Evolutionary conservation across 148 eudicot genomes (phyloP).

Genomic region (Drosera capensis): DNA sequence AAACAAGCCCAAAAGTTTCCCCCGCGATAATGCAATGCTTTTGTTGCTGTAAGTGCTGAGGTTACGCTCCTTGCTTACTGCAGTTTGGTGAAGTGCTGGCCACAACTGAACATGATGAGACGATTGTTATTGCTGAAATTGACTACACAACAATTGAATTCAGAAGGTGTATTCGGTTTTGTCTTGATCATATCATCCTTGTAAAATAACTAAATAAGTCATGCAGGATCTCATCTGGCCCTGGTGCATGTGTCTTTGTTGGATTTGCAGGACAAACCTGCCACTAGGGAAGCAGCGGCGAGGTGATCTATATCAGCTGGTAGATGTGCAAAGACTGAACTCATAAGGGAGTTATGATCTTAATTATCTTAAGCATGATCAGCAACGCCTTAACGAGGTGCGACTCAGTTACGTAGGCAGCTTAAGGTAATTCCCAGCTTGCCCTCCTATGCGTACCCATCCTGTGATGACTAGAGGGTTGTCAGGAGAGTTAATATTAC

Average conservation of each 20-base stretch:
- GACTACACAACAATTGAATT: slow-evolving; percentile 64
- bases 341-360: slow-evolving; percentile 4
- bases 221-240: background rate
- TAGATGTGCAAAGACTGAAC: slow-evolving; percentile 59
- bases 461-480: no score
- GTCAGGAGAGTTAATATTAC: no score
- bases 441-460: no score
- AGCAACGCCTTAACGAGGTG: background rate
- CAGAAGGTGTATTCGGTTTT: slow-evolving; percentile 33
- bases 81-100: slow-evolving; percentile 91
- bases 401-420: slow-evolving; percentile 9
- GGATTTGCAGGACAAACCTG: slow-evolving; percentile 42
- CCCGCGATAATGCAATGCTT: background rate
- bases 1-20: background rate
- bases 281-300: slow-evolving; percentile 86
- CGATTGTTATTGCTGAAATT: slow-evolving; percentile 49
- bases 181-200: background rate
- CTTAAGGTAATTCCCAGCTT: no score
- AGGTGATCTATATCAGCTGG: slow-evolving; percentile 81
- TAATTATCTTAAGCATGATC: background rate
- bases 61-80: background rate
- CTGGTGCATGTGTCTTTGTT: background rate
- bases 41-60: no score
- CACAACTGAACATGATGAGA: slow-evolving; percentile 76
- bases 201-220: background rate